Conservation (phyloP, 163 green algal genomes). For the Chloroidium sp. region DNA sequence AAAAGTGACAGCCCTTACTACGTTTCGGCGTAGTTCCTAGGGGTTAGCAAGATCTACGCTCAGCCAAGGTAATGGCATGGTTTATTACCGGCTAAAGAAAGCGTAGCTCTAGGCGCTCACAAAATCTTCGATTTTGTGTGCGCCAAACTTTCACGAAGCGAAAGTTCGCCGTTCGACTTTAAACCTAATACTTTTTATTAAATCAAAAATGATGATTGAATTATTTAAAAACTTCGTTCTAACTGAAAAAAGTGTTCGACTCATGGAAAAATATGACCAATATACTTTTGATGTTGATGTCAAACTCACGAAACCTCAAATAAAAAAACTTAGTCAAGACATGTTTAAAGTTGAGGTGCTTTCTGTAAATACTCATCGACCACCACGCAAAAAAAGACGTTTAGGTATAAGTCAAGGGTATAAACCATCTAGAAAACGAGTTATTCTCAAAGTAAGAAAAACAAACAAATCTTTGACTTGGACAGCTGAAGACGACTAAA, state of each 20-base stretch:
- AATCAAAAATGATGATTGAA: constrained; percentile 41
- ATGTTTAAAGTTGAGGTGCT: constrained; percentile 46
- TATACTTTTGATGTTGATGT: constrained; percentile 56
- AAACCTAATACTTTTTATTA: constrained; percentile 10
- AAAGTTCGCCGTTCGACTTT: constrained; percentile 7
- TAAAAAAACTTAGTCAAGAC: constrained; percentile 43
- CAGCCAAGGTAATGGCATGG: too few species aligned
- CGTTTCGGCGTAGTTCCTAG: too few species aligned
- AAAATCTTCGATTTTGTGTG: too few species aligned
- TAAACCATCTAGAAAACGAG: constrained; percentile 35
- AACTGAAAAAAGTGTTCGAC: constrained; percentile 36
- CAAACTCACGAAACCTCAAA: constrained; percentile 47
- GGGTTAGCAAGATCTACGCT: too few species aligned
- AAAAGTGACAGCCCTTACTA: too few species aligned
- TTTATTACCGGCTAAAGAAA: too few species aligned
- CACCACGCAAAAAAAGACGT: constrained; percentile 37
- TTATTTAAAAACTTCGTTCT: constrained; percentile 35
- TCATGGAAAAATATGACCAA: constrained; percentile 39
- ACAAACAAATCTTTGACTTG: constrained; percentile 17
- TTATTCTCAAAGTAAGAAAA: constrained; percentile 33
- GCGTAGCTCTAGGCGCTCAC: too few species aligned
- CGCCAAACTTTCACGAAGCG: constrained; percentile 22
- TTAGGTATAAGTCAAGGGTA: constrained; percentile 29
- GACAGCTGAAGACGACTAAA: constrained; percentile 12
- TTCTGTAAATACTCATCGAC: constrained; percentile 46